Conservation (phyloP, 768 basidiomycete genomes). For the Trametes villosa region DNA sequence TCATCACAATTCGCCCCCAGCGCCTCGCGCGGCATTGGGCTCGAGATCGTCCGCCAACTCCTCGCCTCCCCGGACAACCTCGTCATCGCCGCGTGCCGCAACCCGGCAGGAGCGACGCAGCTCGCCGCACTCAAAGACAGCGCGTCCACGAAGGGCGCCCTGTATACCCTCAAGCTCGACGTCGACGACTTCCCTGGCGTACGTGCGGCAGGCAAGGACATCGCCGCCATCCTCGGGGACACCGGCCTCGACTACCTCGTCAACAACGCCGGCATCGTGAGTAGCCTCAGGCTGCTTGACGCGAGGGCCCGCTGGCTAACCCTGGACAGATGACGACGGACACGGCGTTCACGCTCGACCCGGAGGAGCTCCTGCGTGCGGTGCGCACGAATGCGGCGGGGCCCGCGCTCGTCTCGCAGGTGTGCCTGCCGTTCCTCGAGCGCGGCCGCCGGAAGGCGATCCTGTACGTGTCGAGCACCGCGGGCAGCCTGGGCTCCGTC, state of each 20-base stretch:
- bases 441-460: constrained; percentile 37
- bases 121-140: constrained; percentile 26
- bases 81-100: constrained; percentile 38
- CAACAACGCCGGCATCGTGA: not conserved
- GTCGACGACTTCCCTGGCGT: constrained; percentile 33
- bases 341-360: constrained; percentile 25
- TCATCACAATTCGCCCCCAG: constrained; percentile 12
- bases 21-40: constrained; percentile 36
- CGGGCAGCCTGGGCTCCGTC: not conserved
- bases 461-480: constrained; percentile 35
- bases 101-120: constrained; percentile 27
- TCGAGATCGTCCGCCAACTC: constrained; percentile 33
- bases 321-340: constrained; percentile 29
- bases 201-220: constrained; percentile 25
- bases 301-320: not conserved
- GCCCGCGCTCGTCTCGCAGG: constrained; percentile 39
- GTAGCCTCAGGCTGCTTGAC: not conserved
- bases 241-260: constrained; percentile 42
- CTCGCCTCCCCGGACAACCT: constrained; percentile 24
- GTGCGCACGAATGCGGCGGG: constrained; percentile 38
- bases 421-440: constrained; percentile 39
- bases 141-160: constrained; percentile 31
- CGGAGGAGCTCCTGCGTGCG: constrained; percentile 28
- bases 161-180: constrained; percentile 41
- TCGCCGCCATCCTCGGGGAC: constrained; percentile 32